These are phyloP conservation scores for Cercospora zeae-maydis DNA, from an alignment of 2,329 filamentous ascomycete species.

Conservation along the genomic window DNA sequence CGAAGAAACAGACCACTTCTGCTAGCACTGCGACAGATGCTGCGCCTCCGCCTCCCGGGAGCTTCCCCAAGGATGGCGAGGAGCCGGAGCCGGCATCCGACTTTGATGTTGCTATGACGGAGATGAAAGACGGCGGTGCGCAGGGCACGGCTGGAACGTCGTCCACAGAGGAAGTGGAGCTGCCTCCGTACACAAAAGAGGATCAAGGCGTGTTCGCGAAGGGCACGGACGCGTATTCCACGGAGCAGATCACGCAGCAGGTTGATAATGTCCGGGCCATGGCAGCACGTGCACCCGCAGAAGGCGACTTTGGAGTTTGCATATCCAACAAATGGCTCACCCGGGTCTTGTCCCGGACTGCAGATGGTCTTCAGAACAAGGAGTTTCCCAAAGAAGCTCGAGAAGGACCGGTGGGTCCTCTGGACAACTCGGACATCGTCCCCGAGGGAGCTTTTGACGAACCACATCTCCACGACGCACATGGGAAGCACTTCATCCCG, in stretches of 20 bases:
- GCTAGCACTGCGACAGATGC: neutral
- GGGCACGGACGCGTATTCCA: conserved; percentile 7
- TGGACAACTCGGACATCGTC: conserved; percentile 84
- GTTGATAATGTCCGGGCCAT: conserved; percentile 66
- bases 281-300: conserved; percentile 52
- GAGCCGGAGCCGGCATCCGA: conserved; percentile 13
- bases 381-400: conserved; percentile 57
- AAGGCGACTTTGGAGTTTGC: conserved; percentile 72
- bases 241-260: conserved; percentile 58
- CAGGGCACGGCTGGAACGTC: conserved; percentile 1
- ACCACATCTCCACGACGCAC: conserved; percentile 26
- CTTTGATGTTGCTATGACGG: conserved; percentile 25
- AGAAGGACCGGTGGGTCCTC: conserved; percentile 67
- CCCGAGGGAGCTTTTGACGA: conserved; percentile 30
- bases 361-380: conserved; percentile 54
- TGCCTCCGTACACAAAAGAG: conserved; percentile 28
- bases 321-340: conserved; percentile 77
- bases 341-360: conserved; percentile 64
- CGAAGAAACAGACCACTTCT: neutral
- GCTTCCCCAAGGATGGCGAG: conserved; percentile 14
- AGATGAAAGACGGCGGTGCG: conserved; percentile 13
- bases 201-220: conserved; percentile 19
- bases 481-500: conserved; percentile 57
- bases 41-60: conserved; percentile 14
- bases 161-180: conserved; percentile 21